Percentiles rank a stretch among this genome's conserved stretches.
Evolutionary conservation across 768 basidiomycete species (phyloP).

Genomic region (Phlebiopsis gigantea): DNA sequence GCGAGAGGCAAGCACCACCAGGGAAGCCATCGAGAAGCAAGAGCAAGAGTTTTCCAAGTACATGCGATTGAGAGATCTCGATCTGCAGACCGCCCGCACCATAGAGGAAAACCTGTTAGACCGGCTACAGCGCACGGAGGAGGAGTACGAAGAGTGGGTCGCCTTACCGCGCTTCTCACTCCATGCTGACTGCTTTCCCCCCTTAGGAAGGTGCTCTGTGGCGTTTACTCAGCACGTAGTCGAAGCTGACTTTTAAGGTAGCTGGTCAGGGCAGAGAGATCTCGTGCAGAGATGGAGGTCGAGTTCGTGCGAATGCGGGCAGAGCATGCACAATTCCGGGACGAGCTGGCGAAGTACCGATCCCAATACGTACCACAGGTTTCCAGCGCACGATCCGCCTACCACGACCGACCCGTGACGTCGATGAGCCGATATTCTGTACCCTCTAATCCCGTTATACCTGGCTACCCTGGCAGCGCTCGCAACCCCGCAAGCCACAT

Average conservation of each 20-base stretch:
- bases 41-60: slow-evolving; percentile 12
- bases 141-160: slow-evolving; percentile 10
- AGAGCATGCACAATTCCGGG: slow-evolving; percentile 11
- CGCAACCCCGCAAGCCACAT: neutral
- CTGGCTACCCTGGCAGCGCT: neutral
- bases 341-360: slow-evolving; percentile 9
- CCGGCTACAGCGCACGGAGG: slow-evolving; percentile 9
- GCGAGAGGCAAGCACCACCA: slow-evolving; percentile 7
- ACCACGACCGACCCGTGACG: slow-evolving; percentile 3
- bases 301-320: slow-evolving; percentile 8
- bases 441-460: neutral
- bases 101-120: slow-evolving; percentile 18
- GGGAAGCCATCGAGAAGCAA: slow-evolving; percentile 10
- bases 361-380: neutral
- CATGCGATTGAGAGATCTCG: slow-evolving; percentile 16
- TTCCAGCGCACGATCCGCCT: neutral
- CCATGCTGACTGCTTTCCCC: neutral
- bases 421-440: slow-evolving; percentile 3
- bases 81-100: slow-evolving; percentile 10
- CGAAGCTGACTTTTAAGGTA: slow-evolving; percentile 2
- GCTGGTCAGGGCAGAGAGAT: slow-evolving; percentile 6
- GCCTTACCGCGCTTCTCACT: neutral
- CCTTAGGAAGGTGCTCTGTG: slow-evolving; percentile 11
- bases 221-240: neutral
- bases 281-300: slow-evolving; percentile 3